These are phyloP conservation scores for Mortierella antarctica DNA, from an alignment of 192 early-diverging fungal species.

Conservation along the genomic window DNA sequence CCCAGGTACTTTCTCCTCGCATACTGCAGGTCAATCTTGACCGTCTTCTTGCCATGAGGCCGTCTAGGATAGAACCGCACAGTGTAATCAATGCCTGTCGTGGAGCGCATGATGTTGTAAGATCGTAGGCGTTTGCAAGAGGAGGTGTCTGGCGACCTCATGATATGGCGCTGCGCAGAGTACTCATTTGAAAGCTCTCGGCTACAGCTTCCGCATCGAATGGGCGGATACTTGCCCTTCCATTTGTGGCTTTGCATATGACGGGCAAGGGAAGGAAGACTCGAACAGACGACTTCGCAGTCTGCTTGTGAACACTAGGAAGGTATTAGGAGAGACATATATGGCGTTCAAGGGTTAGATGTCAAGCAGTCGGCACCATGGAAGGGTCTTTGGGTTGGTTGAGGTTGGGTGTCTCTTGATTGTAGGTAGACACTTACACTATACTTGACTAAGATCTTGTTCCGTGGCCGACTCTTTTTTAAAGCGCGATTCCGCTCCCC, in stretches of 20 bases:
- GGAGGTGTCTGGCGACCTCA: slow-evolving; percentile 2
- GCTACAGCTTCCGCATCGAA: slow-evolving; percentile 32
- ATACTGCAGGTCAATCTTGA: slow-evolving; percentile 9
- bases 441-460: no score
- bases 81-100: slow-evolving; percentile 14
- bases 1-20: slow-evolving; percentile 16
- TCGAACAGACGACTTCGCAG: slow-evolving; percentile 28
- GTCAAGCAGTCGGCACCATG: no score
- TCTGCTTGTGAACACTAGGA: neutral
- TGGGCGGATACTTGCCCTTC: slow-evolving; percentile 20
- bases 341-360: no score
- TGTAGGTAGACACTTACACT: no score
- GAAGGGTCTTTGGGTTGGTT: no score
- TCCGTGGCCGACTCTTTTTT: no score
- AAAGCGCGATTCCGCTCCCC: no score
- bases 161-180: slow-evolving; percentile 44
- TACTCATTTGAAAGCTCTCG: slow-evolving; percentile 42
- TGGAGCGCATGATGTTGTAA: slow-evolving; percentile 32
- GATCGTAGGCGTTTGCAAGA: slow-evolving; percentile 17
- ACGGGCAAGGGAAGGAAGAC: slow-evolving; percentile 19
- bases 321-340: no score
- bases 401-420: no score
- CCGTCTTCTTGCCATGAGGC: slow-evolving; percentile 43
- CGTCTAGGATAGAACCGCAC: slow-evolving; percentile 22
- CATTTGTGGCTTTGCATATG: slow-evolving; percentile 19